Evolutionary conservation across 805 yeast genomes (phyloP), one percentile per base, ranked within the genome.

Genomic region (Cyberlindnera japonica): DNA sequence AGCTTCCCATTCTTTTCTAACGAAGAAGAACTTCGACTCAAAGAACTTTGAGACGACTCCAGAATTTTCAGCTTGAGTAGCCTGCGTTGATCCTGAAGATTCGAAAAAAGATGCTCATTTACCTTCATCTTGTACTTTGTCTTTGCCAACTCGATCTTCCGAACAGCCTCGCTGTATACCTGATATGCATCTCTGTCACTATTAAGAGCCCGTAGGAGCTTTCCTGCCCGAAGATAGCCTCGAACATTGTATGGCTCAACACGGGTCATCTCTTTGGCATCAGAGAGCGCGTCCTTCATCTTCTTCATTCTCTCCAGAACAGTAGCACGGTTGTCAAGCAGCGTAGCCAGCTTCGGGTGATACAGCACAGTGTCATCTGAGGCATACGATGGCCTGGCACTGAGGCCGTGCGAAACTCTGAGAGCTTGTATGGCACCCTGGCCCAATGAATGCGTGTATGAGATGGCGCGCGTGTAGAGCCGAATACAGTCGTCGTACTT

Each of bases 291-390:
- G 6, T 46, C 47, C 3, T 32, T 30, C 5, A 18, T 16, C 16
- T 37, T 38, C 2, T 40, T 33, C 18, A 45, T 22, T 28, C 50
- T 55, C 38, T 53, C 54, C 17, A 40, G 38, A 1, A 49, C 44
- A 2, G 57, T 54, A 9, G 58, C 54, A 16, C 61, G 37, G 23
- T 46, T 41, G 27, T 55, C 59, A n/a, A 53, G 40, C 14, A 57
- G 16, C 0, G 55, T 37, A 2, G 40, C 43, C 6, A 57, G 38
- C 34, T 48, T 51, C 0, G 61, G 61, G 29, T 57, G 61, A 24
- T 38, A 35, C 3, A 46, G 10, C 8, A 18, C 15, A 9, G 44
- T 53, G 3, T 31, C 37, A 0, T 16, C 20, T 8, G 23, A 29
- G 9, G 26, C 12, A 38, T 51, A 45, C 2, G 48, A 41, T 1